Conservation (phyloP, 2,329 filamentous ascomycete genomes). For the Arachnopeziza araneosa region DNA sequence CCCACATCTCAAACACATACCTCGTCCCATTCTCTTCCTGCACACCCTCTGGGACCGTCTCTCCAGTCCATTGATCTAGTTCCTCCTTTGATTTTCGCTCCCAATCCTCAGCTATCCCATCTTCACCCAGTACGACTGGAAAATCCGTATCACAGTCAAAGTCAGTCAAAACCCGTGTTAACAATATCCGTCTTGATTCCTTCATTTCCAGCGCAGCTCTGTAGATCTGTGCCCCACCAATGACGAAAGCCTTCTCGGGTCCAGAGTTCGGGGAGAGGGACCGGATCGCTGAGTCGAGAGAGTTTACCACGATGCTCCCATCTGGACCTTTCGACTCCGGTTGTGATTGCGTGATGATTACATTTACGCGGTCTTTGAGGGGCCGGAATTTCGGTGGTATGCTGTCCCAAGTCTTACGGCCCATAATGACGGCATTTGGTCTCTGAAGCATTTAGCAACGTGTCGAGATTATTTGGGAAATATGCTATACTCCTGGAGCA, state of each 20-base stretch:
- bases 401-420: slow-evolving; percentile 92
- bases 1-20: slow-evolving; percentile 74
- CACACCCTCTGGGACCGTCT: slow-evolving; percentile 50
- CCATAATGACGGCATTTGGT: slow-evolving; percentile 85
- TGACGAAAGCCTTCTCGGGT: slow-evolving; percentile 60
- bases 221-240: slow-evolving; percentile 88
- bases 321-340: slow-evolving; percentile 21
- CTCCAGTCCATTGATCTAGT: slow-evolving; percentile 60
- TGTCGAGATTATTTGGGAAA: not conserved
- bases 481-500: slow-evolving; percentile 36
- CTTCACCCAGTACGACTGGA: slow-evolving; percentile 46
- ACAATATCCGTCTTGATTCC: slow-evolving; percentile 56
- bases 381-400: slow-evolving; percentile 77
- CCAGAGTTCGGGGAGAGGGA: not conserved
- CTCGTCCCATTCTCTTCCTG: slow-evolving; percentile 58
- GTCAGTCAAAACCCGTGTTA: slow-evolving; percentile 63
- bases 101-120: slow-evolving; percentile 43
- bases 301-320: slow-evolving; percentile 3
- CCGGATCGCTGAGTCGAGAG: slow-evolving; percentile 9
- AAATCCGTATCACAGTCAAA: slow-evolving; percentile 77
- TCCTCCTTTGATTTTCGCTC: slow-evolving; percentile 43
- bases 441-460: slow-evolving; percentile 6
- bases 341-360: slow-evolving; percentile 63
- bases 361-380: slow-evolving; percentile 72
- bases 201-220: slow-evolving; percentile 55